Evolutionary conservation across 441 rosid genomes (phyloP).

Genomic region (Metrosideros polymorpha): DNA sequence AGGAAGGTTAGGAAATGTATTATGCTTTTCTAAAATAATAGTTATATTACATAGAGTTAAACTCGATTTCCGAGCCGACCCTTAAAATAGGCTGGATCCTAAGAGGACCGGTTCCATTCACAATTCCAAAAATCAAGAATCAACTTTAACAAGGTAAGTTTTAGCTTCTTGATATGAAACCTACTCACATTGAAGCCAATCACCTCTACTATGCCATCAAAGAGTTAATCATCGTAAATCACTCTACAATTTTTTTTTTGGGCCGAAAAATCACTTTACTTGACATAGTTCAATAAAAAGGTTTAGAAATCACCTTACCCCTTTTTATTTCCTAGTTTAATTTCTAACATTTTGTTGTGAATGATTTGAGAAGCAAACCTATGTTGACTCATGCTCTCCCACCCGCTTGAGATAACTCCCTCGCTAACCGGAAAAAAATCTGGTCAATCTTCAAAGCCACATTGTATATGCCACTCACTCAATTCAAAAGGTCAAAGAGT

Average conservation of each 20-base stretch:
- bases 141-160: background rate
- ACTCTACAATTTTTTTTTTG: no score
- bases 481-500: background rate
- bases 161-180: no score
- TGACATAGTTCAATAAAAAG: background rate
- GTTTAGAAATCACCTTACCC: background rate
- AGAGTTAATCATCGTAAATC: background rate
- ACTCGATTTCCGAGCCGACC: background rate
- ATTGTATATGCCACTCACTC: background rate
- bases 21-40: background rate
- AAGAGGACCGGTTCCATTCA: background rate
- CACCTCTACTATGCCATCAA: no score
- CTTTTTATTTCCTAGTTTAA: background rate
- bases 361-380: background rate
- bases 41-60: background rate
- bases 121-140: no score
- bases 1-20: background rate
- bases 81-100: background rate
- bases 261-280: no score
- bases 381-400: background rate
- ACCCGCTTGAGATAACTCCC: background rate
- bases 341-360: background rate
- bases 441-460: background rate
- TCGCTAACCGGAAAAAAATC: accelerated
- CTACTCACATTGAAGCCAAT: background rate